phyloP scores from a whole-genome alignment of 495 filamentous ascomycete species.

The Tricharina praecox region DNA sequence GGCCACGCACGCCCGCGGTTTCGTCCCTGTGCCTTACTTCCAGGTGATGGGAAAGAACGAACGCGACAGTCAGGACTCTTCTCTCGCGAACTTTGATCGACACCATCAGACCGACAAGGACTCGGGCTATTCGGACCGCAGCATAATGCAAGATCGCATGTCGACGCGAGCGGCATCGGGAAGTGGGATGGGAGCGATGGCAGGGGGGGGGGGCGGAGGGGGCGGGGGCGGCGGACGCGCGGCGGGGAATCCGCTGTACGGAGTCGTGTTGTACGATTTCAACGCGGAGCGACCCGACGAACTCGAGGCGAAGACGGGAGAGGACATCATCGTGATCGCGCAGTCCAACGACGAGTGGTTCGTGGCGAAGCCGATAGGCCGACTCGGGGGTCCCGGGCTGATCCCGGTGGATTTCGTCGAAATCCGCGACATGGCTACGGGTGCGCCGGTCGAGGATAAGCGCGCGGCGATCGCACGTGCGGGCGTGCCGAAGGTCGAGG shows the following conservation, averaged over 20 bases:
- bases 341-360: conserved; percentile 99
- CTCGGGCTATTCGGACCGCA: conserved; percentile 61
- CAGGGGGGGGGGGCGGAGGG: no score
- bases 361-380: conserved; percentile 92
- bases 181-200: no score
- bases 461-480: conserved; percentile 74
- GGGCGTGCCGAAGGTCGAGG: conserved; percentile 91
- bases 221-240: no score
- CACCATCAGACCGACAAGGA: conserved; percentile 46
- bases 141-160: conserved; percentile 21
- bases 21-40: conserved; percentile 88
- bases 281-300: conserved; percentile 88
- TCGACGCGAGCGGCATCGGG: not conserved
- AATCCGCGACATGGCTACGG: conserved; percentile 82
- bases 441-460: conserved; percentile 63
- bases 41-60: conserved; percentile 79
- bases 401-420: conserved; percentile 97
- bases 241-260: conserved; percentile 80
- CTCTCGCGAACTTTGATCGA: conserved; percentile 38
- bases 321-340: conserved; percentile 94
- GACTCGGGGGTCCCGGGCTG: conserved; percentile 80
- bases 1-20: conserved; percentile 66
- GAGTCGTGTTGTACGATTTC: conserved; percentile 94
- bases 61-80: conserved; percentile 70
- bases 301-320: conserved; percentile 82